phyloP scores from a whole-genome alignment of 441 rosid genomes.

The Gossypium laxum region DNA sequence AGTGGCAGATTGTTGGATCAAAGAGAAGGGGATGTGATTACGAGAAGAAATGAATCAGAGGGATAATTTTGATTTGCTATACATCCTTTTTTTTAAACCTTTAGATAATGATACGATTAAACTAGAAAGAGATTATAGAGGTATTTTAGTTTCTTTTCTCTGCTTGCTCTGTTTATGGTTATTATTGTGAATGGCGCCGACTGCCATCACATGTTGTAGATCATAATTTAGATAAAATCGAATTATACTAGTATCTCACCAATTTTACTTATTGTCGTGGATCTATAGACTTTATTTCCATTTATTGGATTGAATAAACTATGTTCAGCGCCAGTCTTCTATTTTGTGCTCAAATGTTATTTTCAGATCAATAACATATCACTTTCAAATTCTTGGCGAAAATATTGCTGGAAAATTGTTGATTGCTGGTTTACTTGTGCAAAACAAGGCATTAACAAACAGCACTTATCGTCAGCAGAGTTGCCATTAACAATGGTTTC shows the following conservation, averaged over 20 bases:
- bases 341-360: no score
- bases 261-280: background rate
- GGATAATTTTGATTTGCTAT: background rate
- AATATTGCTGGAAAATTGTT: no score
- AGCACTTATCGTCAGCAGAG: slow-evolving; percentile 2
- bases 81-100: background rate
- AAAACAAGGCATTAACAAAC: no score
- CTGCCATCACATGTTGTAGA: background rate
- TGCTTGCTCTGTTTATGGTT: background rate
- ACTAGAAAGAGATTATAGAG: background rate
- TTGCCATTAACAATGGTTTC: slow-evolving; percentile 24
- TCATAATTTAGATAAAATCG: background rate
- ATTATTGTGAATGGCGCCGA: background rate
- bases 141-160: background rate
- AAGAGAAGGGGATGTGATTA: slow-evolving; percentile 20
- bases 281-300: background rate
- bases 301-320: background rate
- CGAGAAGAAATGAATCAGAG: slow-evolving; percentile 26
- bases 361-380: no score
- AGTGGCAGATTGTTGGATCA: slow-evolving; percentile 24
- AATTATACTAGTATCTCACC: background rate
- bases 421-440: no score
- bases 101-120: background rate
- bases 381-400: no score
- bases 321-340: no score